Percentiles rank a stretch among this genome's conserved stretches.
phyloP scores from a whole-genome alignment of 129 eudicot genomes.

The Solidago caesia region DNA sequence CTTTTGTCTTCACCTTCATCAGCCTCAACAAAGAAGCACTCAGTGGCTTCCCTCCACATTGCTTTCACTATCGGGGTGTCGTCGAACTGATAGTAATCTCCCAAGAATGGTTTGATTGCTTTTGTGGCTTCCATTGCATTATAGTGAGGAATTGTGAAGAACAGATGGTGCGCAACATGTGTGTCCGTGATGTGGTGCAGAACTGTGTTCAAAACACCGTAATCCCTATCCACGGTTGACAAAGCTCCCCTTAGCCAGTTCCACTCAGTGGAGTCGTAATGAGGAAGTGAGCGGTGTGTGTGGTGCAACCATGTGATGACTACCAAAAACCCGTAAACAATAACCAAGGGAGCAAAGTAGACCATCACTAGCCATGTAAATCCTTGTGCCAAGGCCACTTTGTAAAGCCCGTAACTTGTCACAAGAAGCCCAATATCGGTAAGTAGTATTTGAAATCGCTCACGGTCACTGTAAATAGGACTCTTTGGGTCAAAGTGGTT shows the following conservation, averaged over 20 bases:
- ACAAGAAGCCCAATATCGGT: constrained; percentile 16
- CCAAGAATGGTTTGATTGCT: constrained; percentile 11
- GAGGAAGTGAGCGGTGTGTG: constrained; percentile 17
- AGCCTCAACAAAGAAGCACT: constrained; percentile 23
- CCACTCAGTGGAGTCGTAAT: constrained; percentile 11
- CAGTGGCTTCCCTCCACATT: constrained; percentile 20
- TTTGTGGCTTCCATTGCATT: constrained; percentile 19
- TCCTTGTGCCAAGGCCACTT: constrained; percentile 11
- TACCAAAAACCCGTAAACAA: constrained; percentile 20
- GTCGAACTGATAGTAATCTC: constrained; percentile 21
- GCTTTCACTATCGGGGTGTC: constrained; percentile 17
- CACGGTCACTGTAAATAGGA: constrained; percentile 19
- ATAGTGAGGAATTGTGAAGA: constrained; percentile 19
- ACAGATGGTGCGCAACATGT: constrained; percentile 21
- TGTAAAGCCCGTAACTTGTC: constrained; percentile 21
- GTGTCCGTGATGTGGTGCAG: constrained; percentile 21
- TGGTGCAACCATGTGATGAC: constrained; percentile 24
- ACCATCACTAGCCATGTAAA: constrained; percentile 14
- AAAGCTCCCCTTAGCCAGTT: constrained; percentile 23
- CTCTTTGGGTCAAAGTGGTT: constrained; percentile 27
- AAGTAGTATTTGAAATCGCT: constrained; percentile 2
- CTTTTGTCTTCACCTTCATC: no score
- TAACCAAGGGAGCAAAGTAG: constrained; percentile 22
- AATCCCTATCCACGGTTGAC: constrained; percentile 12
- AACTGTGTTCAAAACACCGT: constrained; percentile 7